phyloP scores from a whole-genome alignment of 768 basidiomycete genomes.

The Cystofilobasidium capitatum region DNA sequence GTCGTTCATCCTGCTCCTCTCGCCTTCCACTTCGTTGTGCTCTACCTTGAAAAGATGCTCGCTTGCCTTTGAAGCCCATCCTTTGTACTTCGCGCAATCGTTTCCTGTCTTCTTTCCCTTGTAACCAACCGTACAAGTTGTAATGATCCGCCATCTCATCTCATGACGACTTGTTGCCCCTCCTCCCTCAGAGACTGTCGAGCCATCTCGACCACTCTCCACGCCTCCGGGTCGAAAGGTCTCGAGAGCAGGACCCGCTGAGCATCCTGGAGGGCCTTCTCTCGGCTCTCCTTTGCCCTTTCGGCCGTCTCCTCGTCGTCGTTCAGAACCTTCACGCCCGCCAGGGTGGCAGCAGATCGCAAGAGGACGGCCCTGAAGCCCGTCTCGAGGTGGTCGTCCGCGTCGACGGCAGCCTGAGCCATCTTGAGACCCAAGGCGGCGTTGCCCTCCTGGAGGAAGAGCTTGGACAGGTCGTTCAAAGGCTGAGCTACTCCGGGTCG shows the following conservation, averaged over 20 bases:
- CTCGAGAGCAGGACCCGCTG: conserved; percentile 31
- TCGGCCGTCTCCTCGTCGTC: conserved; percentile 19
- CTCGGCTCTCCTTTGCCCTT: conserved; percentile 7
- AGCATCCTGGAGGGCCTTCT: conserved; percentile 26
- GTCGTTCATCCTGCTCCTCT: not conserved
- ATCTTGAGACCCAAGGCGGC: conserved; percentile 25
- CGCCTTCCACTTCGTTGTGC: too few species aligned
- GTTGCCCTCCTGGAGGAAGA: conserved; percentile 22
- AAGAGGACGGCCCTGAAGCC: conserved; percentile 30
- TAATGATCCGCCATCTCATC: not conserved
- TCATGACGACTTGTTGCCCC: too few species aligned
- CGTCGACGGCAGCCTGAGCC: conserved; percentile 25
- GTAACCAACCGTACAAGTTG: too few species aligned
- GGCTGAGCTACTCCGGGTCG: conserved; percentile 3
- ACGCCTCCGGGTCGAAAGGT: conserved; percentile 32
- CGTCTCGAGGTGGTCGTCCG: conserved; percentile 17
- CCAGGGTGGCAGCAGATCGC: conserved; percentile 27
- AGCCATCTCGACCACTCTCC: conserved; percentile 25
- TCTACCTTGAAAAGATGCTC: too few species aligned
- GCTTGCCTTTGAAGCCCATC: too few species aligned
- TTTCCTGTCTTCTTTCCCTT: too few species aligned
- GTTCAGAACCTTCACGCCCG: conserved; percentile 23
- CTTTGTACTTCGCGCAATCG: too few species aligned
- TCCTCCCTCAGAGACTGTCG: too few species aligned
- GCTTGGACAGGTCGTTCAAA: conserved; percentile 7